Evolutionary conservation across 1,139 yeast genomes (phyloP), one percentile per base, ranked within the genome.

Genomic region (Meyerozyma smithsonii): DNA sequence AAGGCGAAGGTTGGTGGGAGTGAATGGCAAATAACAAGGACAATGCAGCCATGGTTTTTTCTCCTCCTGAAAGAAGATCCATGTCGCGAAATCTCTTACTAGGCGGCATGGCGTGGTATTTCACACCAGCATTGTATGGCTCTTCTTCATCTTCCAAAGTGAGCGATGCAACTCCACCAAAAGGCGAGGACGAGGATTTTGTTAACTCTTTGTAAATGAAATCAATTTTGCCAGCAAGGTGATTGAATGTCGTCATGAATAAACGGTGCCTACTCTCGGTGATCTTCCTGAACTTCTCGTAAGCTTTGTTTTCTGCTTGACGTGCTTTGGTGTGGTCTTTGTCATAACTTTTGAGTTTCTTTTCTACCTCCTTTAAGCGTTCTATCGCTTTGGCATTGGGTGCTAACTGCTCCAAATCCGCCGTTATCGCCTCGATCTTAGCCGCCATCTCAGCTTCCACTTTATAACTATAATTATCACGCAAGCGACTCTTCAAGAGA

Each of bases 61-160:
- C 98, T 38, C 99, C 99, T 39, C 98, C 99, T 0, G 97, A 88
- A 11, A 92, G 69, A 45, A 86, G 77, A 43, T 88, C 96, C 89
- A 92, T 90, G 50, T 88, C 97, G 53, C 94, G 76, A 59, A 89
- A 92, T 49, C 97, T 72, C 54, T 92, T 94, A 79, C 86, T 76
- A 8, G 98, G 98, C 1, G 98, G 97, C 84, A 90, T 90, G 1
- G 96, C 96, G 58, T 89, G 95, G 54, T 88, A 94, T 51, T 81
- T 84, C 39, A 89, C 74, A 1, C 97, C 98, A 0, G 81, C 79
- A 33, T 76, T 62, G 53, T 82, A 94, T 5, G 96, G 97, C 51
- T 86, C 95, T 42, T 88, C 96, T 46, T 84, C 94, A 54, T 88
- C 92, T 52, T 88, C 96, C 32, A 89, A 63, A 1, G 92, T 84